Conservation (phyloP, 1,284 basidiomycete genomes). For the Austroboletus novae-zelandiae region DNA sequence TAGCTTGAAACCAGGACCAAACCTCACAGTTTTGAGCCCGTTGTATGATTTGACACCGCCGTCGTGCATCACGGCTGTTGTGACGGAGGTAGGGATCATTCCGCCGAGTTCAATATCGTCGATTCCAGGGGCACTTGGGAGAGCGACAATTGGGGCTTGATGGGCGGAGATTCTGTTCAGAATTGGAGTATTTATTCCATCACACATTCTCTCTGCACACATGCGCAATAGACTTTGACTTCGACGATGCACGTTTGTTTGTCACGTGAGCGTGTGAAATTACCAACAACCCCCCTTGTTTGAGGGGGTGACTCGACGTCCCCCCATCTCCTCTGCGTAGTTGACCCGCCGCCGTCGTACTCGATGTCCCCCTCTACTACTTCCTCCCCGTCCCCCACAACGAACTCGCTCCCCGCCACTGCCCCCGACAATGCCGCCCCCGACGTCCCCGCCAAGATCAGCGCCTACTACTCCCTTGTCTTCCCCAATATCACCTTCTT, state of each 20-base stretch:
- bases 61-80: conserved; percentile 88
- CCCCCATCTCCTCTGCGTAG: conserved; percentile 3
- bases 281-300: conserved; percentile 13
- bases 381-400: conserved; percentile 5
- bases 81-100: conserved; percentile 92
- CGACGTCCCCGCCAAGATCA: conserved; percentile 63
- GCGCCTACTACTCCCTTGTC: conserved; percentile 91
- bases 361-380: conserved; percentile 23
- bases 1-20: conserved; percentile 29
- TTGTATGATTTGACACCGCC: conserved; percentile 93
- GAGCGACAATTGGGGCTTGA: conserved; percentile 24
- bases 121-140: conserved; percentile 70
- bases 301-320: conserved; percentile 9
- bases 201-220: not conserved
- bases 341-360: conserved; percentile 11
- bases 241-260: conserved; percentile 21
- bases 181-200: conserved; percentile 15
- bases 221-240: not conserved
- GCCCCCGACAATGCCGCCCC: conserved; percentile 22
- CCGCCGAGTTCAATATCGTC: conserved; percentile 84
- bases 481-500: conserved; percentile 91
- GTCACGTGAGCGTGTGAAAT: conserved; percentile 16
- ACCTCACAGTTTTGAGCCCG: conserved; percentile 77
- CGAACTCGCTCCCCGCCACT: conserved; percentile 20
- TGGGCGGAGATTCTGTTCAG: too few relatives aligned